phyloP scores from a whole-genome alignment of 2,329 filamentous ascomycete species.

The Fusarium foetens region DNA sequence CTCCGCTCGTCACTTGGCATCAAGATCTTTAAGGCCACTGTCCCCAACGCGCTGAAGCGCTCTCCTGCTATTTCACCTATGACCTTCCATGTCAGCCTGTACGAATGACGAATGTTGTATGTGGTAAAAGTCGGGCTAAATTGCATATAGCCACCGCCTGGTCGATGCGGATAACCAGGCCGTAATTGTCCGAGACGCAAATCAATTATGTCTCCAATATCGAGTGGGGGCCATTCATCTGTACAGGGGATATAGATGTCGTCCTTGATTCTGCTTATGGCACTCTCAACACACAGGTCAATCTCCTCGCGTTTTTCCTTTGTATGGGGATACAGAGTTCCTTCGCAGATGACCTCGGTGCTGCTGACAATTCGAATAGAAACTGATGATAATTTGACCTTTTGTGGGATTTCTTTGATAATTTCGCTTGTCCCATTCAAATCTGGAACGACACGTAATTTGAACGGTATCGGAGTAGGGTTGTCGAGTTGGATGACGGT shows the following conservation, averaged over 20 bases:
- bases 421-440: conserved; percentile 28
- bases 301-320: not conserved
- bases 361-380: conserved; percentile 3
- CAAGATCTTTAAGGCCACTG: not conserved
- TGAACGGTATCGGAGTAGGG: conserved; percentile 41
- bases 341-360: conserved; percentile 19
- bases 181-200: conserved; percentile 10
- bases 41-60: not conserved
- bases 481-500: conserved; percentile 46
- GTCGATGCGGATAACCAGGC: not conserved
- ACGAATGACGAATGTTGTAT: conserved; percentile 44
- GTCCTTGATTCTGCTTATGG: not conserved
- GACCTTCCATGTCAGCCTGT: conserved; percentile 39
- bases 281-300: conserved; percentile 5
- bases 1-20: conserved; percentile 10
- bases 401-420: conserved; percentile 29
- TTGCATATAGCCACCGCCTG: not conserved
- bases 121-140: conserved; percentile 42
- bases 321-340: not conserved
- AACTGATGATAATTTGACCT: conserved; percentile 32
- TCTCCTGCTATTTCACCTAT: conserved; percentile 1
- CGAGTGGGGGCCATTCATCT: not conserved
- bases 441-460: conserved; percentile 33
- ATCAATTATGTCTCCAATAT: conserved; percentile 23
- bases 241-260: conserved; percentile 19